Evolutionary conservation across 306 rosid species (phyloP).

Genomic region (Ormosia emarginata): DNA sequence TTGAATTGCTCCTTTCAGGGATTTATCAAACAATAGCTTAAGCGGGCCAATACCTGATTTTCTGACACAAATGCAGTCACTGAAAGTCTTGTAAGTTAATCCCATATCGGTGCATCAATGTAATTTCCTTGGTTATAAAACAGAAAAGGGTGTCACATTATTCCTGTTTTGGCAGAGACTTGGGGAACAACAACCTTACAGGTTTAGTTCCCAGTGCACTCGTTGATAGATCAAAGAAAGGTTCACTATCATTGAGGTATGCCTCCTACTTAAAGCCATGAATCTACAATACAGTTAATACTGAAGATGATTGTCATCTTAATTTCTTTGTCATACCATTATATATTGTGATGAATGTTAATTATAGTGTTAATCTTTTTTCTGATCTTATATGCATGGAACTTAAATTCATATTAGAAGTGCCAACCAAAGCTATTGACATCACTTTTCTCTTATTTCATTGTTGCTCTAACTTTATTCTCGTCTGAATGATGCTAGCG

Average conservation of each 20-base stretch:
- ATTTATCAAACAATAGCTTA: conserved; percentile 40
- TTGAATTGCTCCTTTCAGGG: conserved; percentile 22
- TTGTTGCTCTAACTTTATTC: not conserved
- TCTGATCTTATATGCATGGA: not conserved
- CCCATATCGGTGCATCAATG: not conserved
- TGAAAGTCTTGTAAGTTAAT: conserved; percentile 29
- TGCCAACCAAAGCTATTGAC: not conserved
- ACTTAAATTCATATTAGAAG: not conserved
- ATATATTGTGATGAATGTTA: not conserved
- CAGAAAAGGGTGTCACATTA: not conserved
- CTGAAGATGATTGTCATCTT: not conserved
- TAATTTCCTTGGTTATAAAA: not conserved
- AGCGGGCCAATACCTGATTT: conserved; percentile 21
- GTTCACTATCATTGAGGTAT: conserved; percentile 32
- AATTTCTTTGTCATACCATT: not conserved
- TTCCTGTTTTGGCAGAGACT: conserved; percentile 27
- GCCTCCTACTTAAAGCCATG: not conserved
- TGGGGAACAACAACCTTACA: conserved; percentile 26
- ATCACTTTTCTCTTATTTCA: not conserved
- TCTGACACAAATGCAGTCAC: conserved; percentile 3
- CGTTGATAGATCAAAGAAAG: conserved; percentile 2
- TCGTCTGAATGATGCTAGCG: conserved; percentile 4
- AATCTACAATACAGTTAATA: not conserved
- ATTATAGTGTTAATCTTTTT: not conserved
- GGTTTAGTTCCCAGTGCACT: conserved; percentile 24